A percentile compares a stretch with the other conserved stretches of the same genome.
Evolutionary conservation across 2,329 filamentous ascomycete genomes (phyloP).

Genomic region (Claviceps sp.): DNA sequence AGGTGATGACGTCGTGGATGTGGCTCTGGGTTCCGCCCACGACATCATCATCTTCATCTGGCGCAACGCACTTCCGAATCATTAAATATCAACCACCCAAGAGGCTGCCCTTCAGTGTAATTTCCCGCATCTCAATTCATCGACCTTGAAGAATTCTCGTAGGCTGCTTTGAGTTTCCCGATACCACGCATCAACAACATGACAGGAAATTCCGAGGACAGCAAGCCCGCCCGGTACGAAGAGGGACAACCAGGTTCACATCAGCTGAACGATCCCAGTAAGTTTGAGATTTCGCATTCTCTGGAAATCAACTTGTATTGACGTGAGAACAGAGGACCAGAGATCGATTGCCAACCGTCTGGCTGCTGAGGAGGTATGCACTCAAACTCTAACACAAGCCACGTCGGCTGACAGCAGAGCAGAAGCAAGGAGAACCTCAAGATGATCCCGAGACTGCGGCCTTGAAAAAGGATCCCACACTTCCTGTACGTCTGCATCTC

Average conservation of each 20-base stretch:
- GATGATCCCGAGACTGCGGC: constrained; percentile 29
- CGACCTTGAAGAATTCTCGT: background rate
- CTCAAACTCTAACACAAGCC: background rate
- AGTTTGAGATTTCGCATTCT: constrained; percentile 9
- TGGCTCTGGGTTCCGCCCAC: constrained; percentile 8
- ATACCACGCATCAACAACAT: constrained; percentile 14
- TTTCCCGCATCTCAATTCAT: background rate
- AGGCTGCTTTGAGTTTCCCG: too few relatives aligned
- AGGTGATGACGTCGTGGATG: constrained; percentile 18
- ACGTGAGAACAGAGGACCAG: constrained; percentile 45
- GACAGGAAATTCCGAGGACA: constrained; percentile 46
- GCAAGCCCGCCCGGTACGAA: constrained; percentile 43
- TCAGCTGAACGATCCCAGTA: constrained; percentile 58
- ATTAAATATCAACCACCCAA: background rate
- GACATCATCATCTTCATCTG: background rate
- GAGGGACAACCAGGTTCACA: constrained; percentile 63
- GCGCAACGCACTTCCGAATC: background rate
- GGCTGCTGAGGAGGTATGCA: constrained; percentile 43
- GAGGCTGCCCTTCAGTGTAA: background rate
- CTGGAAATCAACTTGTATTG: background rate
- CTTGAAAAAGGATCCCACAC: constrained; percentile 46
- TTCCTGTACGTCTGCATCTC: constrained; percentile 29
- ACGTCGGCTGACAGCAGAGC: constrained; percentile 8
- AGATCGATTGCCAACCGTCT: constrained; percentile 60
- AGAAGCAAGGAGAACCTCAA: constrained; percentile 28